Evolutionary conservation across 2,329 filamentous ascomycete genomes (phyloP).

Genomic region (Verticillium longisporum): DNA sequence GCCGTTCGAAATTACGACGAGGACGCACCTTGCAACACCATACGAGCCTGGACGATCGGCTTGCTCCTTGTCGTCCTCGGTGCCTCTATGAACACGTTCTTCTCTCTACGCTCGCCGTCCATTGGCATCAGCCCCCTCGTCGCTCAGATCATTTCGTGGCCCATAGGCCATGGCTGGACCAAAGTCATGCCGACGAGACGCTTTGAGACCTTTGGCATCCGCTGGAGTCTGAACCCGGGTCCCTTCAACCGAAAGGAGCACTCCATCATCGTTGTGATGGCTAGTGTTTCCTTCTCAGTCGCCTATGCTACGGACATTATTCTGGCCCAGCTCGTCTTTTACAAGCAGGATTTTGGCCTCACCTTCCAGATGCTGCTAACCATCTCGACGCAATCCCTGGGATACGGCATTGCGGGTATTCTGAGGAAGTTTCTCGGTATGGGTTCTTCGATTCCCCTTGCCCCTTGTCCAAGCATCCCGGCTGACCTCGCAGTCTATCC

Average conservation of each 20-base stretch:
- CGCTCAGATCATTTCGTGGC: constrained; percentile 58
- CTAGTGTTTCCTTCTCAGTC: constrained; percentile 61
- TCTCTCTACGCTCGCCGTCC: constrained; percentile 54
- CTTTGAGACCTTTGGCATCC: constrained; percentile 45
- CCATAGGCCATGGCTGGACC: constrained; percentile 56
- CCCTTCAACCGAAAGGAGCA: constrained; percentile 69
- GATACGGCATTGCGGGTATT: constrained; percentile 63
- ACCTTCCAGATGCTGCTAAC: constrained; percentile 60
- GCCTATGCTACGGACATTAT: constrained; percentile 72
- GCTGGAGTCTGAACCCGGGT: constrained; percentile 56
- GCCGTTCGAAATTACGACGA: constrained; percentile 60
- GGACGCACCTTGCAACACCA: constrained; percentile 58
- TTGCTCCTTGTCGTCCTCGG: constrained; percentile 48
- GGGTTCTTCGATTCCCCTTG: not conserved
- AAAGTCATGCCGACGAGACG: constrained; percentile 41
- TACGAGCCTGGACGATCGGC: constrained; percentile 59
- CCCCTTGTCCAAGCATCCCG: constrained; percentile 9
- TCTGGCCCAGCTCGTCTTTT: constrained; percentile 64
- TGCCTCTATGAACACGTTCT: constrained; percentile 56
- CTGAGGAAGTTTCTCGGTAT: constrained; percentile 56
- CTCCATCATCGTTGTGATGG: constrained; percentile 62
- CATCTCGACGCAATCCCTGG: constrained; percentile 62
- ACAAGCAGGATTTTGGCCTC: constrained; percentile 62
- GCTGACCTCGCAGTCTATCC: constrained; percentile 40
- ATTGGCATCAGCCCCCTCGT: constrained; percentile 56